Percentiles rank a stretch among this genome's conserved stretches.
Evolutionary conservation across 768 basidiomycete genomes (phyloP).

Genomic region (Naganishia vishniacii): DNA sequence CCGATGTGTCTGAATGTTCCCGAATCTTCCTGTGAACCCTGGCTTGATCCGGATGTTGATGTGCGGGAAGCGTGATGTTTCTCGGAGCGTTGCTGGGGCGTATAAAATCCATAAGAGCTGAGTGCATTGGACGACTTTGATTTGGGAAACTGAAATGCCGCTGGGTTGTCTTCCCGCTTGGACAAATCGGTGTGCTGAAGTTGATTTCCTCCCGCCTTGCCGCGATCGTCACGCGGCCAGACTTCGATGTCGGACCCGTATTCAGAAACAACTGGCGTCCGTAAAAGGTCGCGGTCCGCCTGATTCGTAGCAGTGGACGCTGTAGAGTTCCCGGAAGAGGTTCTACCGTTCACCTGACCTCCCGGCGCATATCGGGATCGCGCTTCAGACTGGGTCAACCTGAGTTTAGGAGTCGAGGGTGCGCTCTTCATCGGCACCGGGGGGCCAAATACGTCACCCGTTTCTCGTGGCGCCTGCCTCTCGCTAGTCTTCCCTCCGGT

Average conservation of each 20-base stretch:
- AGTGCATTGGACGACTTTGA: constrained; percentile 2
- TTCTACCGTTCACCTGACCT: background rate
- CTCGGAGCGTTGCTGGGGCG: constrained; percentile 8
- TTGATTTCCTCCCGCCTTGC: background rate
- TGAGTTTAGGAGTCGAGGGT: background rate
- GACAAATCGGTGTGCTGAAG: background rate
- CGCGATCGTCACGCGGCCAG: background rate
- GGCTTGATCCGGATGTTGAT: constrained; percentile 12
- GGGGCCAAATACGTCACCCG: constrained; percentile 7
- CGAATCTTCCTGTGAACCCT: background rate
- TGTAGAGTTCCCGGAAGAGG: constrained; percentile 3
- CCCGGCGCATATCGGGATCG: too few species aligned
- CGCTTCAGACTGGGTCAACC: background rate
- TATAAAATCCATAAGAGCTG: constrained; percentile 1
- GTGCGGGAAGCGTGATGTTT: background rate
- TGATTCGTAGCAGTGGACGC: constrained; percentile 2
- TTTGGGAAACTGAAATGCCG: constrained; percentile 1
- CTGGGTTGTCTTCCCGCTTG: background rate
- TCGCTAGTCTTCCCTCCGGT: background rate
- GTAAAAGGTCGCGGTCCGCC: constrained; percentile 8
- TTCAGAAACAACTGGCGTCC: background rate
- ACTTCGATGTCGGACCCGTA: constrained; percentile 5
- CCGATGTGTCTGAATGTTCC: background rate
- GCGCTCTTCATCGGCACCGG: background rate
- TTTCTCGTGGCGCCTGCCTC: background rate